Evolutionary conservation across 164 flowering plant species (phyloP).

Genomic region (Annona squamosa): DNA sequence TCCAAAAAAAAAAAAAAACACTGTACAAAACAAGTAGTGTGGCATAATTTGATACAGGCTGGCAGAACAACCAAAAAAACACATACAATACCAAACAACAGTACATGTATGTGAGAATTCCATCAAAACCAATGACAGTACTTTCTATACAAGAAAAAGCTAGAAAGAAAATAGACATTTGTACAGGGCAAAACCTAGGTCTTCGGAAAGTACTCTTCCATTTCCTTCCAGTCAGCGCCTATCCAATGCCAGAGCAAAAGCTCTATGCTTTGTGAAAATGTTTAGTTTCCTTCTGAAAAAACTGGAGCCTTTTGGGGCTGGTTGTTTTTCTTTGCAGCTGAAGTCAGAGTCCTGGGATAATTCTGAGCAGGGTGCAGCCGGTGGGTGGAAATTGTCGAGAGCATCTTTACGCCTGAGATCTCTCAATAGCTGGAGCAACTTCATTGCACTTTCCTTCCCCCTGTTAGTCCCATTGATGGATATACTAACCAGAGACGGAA

Average conservation of each 20-base stretch:
- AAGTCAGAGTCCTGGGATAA: conserved; percentile 5
- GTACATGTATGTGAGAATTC: conserved; percentile 1
- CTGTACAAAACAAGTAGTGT: too few species aligned
- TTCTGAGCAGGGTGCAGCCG: conserved; percentile 9
- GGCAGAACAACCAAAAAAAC: not conserved
- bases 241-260: conserved; percentile 11
- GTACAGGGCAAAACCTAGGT: not conserved
- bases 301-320: conserved; percentile 21
- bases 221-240: not conserved
- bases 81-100: conserved; percentile 1
- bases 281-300: conserved; percentile 23
- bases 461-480: conserved; percentile 52
- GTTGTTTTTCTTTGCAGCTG: conserved; percentile 12
- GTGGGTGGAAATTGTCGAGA: conserved; percentile 14
- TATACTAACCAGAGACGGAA: conserved; percentile 42
- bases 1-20: too few species aligned
- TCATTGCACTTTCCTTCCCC: conserved; percentile 47
- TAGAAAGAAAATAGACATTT: not conserved
- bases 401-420: conserved; percentile 21
- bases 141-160: not conserved
- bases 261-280: conserved; percentile 16
- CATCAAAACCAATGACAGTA: not conserved
- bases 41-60: too few species aligned
- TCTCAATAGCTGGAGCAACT: conserved; percentile 51
- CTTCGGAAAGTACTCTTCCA: not conserved